A percentile compares a stretch with the other conserved stretches of the same genome.
These are phyloP conservation scores for Candida suzukii DNA, from an alignment of 805 yeast species.

Conservation along the genomic window DNA sequence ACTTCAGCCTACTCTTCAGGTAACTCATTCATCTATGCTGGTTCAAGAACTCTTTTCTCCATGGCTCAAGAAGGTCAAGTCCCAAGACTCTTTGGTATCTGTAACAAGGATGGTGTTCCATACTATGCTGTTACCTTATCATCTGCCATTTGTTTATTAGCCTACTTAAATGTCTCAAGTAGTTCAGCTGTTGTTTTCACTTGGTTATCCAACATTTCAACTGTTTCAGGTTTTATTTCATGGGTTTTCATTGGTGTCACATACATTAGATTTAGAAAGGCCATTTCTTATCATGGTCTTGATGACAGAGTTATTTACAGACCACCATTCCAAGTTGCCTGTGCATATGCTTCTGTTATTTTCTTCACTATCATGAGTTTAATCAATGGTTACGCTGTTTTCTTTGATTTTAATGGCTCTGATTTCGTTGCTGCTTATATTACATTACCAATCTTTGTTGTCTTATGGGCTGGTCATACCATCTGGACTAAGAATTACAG, in stretches of 20 bases:
- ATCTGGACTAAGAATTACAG: constrained; percentile 34
- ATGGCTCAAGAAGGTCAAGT: constrained; percentile 71
- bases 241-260: constrained; percentile 53
- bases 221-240: constrained; percentile 61
- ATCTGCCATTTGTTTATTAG: constrained; percentile 42
- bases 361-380: constrained; percentile 43
- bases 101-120: constrained; percentile 68
- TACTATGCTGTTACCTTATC: constrained; percentile 44
- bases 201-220: constrained; percentile 61
- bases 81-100: constrained; percentile 55
- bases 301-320: constrained; percentile 51
- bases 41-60: constrained; percentile 69
- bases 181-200: constrained; percentile 54
- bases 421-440: constrained; percentile 65
- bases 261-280: constrained; percentile 59
- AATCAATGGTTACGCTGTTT: constrained; percentile 53
- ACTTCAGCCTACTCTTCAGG: constrained; percentile 54
- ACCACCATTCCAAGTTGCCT: constrained; percentile 49
- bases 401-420: constrained; percentile 38
- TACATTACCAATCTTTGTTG: constrained; percentile 49
- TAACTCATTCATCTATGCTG: constrained; percentile 66
- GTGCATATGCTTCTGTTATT: constrained; percentile 41
- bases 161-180: constrained; percentile 58
- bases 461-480: constrained; percentile 53
- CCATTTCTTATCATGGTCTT: constrained; percentile 43